phyloP scores from a whole-genome alignment of 1,284 basidiomycete species.

The Cerioporus squamosus region DNA sequence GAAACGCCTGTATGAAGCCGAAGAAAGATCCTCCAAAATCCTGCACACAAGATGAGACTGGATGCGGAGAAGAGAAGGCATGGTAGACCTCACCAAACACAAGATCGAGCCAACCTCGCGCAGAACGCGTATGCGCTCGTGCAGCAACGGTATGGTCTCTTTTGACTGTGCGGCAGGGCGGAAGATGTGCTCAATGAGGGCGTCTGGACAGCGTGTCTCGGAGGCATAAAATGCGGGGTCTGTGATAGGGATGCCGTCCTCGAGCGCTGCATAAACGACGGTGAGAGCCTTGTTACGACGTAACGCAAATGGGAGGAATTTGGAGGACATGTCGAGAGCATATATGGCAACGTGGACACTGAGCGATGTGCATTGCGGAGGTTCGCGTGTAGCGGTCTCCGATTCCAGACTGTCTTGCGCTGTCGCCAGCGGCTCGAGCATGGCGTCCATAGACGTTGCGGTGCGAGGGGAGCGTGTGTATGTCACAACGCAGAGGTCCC shows the following conservation, averaged over 20 bases:
- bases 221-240: conserved; percentile 77
- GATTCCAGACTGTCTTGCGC: no score
- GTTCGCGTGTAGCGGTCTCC: no score
- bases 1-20: conserved; percentile 67
- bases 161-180: conserved; percentile 55
- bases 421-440: no score
- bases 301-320: not conserved
- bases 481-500: not conserved
- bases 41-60: conserved; percentile 39
- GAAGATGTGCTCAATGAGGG: conserved; percentile 69
- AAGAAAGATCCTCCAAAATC: conserved; percentile 73
- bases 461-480: no score
- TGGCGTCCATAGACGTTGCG: no score
- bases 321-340: no score
- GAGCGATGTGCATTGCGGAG: no score
- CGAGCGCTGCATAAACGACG: conserved; percentile 43
- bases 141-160: conserved; percentile 69
- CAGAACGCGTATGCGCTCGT: conserved; percentile 72
- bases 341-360: no score
- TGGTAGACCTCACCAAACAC: conserved; percentile 52
- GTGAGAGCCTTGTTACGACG: no score
- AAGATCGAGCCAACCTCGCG: conserved; percentile 74
- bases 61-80: not conserved
- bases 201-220: conserved; percentile 65
- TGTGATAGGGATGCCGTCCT: conserved; percentile 73